phyloP scores from a whole-genome alignment of 345 rosid species.

The Rubroshorea leprosula region DNA sequence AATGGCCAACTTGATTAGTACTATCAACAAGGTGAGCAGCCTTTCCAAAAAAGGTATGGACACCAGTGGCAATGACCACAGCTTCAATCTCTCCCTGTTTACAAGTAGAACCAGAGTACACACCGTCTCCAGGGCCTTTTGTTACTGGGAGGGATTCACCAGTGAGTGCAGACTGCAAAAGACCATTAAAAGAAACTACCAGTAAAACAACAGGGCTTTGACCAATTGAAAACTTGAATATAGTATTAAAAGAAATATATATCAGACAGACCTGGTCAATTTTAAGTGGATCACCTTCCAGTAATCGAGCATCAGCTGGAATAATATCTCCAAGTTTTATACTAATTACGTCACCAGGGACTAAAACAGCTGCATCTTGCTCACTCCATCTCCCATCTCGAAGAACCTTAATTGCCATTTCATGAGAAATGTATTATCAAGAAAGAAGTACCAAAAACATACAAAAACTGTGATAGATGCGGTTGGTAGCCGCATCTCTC shows the following conservation, averaged over 20 bases:
- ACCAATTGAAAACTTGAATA: constrained; percentile 12
- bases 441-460: not conserved
- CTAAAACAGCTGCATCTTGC: constrained; percentile 83
- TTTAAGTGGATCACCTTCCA: constrained; percentile 93
- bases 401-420: constrained; percentile 50
- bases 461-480: too few species aligned
- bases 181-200: constrained; percentile 7
- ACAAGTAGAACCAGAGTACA: constrained; percentile 96
- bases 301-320: constrained; percentile 97
- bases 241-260: not conserved
- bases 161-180: constrained; percentile 85
- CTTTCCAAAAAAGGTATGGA: constrained; percentile 96
- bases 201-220: constrained; percentile 6
- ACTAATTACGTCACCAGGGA: constrained; percentile 89
- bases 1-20: constrained; percentile 99
- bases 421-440: constrained; percentile 2
- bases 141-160: constrained; percentile 99
- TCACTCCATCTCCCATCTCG: constrained; percentile 96
- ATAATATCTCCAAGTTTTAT: constrained; percentile 91
- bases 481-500: too few species aligned
- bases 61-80: constrained; percentile 93
- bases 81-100: constrained; percentile 99
- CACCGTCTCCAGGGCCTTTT: constrained; percentile 93
- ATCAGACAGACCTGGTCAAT: constrained; percentile 73
- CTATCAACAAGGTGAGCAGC: constrained; percentile 98